Conservation (phyloP, 305 asterid species). For the Fraxinus ornus region DNA sequence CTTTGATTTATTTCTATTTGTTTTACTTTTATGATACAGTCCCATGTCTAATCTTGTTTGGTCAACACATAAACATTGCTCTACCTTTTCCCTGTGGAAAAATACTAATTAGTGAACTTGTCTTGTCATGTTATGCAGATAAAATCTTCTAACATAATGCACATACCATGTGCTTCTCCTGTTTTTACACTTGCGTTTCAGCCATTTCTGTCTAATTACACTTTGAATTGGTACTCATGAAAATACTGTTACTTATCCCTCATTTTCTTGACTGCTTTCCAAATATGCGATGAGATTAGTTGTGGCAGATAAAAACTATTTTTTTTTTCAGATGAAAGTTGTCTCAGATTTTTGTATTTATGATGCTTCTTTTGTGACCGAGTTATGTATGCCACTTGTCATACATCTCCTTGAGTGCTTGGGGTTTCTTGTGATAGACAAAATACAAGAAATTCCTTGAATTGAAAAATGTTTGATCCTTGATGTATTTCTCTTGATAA, state of each 20-base stretch:
- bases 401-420: slow-evolving; percentile 3
- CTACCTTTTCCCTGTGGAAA: neutral
- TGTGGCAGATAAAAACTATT: neutral
- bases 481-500: slow-evolving; percentile 3
- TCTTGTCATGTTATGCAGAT: neutral
- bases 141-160: neutral
- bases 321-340: slow-evolving; percentile 2
- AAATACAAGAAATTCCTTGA: neutral
- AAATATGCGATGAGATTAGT: neutral
- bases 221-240: neutral
- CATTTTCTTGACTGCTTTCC: neutral
- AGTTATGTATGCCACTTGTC: neutral
- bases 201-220: neutral
- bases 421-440: slow-evolving; percentile 1
- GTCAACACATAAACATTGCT: neutral
- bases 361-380: neutral
- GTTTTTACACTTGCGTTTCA: neutral
- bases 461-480: slow-evolving; percentile 1
- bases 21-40: neutral
- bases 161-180: neutral
- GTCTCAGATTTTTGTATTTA: slow-evolving; percentile 12
- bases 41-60: neutral
- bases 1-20: neutral
- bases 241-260: neutral
- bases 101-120: neutral